phyloP scores from a whole-genome alignment of 2,329 filamentous ascomycete species.

The Xylaria hypoxylon region DNA sequence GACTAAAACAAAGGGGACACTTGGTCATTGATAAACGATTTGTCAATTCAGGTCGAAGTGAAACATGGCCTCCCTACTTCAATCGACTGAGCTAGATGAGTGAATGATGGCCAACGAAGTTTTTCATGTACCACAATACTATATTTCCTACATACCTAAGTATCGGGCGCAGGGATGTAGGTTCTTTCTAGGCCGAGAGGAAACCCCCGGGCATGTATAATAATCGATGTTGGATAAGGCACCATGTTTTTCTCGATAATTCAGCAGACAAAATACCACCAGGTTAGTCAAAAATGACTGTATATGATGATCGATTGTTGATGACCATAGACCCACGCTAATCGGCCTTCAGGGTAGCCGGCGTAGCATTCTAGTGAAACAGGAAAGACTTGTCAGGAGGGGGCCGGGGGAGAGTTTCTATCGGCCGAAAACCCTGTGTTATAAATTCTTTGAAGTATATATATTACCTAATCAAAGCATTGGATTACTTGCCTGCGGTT shows the following conservation, averaged over 20 bases:
- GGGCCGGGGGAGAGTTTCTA: not conserved
- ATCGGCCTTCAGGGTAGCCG: not conserved
- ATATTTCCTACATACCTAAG: too few species aligned
- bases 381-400: not conserved
- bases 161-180: not conserved
- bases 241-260: not conserved
- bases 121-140: not conserved
- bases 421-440: slow-evolving; percentile 14
- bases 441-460: not conserved
- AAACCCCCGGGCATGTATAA: not conserved
- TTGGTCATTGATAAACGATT: not conserved
- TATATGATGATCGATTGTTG: not conserved
- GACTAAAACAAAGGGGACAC: not conserved
- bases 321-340: not conserved
- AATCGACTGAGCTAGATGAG: not conserved
- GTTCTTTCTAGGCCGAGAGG: too few species aligned
- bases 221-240: not conserved
- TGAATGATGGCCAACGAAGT: not conserved
- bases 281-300: not conserved
- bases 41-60: not conserved
- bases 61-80: not conserved
- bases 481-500: not conserved
- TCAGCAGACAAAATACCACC: too few species aligned
- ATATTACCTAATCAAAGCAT: not conserved
- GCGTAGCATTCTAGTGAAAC: not conserved